Evolutionary conservation across 129 eudicot genomes (phyloP).

Genomic region (Cynara cardunculus): DNA sequence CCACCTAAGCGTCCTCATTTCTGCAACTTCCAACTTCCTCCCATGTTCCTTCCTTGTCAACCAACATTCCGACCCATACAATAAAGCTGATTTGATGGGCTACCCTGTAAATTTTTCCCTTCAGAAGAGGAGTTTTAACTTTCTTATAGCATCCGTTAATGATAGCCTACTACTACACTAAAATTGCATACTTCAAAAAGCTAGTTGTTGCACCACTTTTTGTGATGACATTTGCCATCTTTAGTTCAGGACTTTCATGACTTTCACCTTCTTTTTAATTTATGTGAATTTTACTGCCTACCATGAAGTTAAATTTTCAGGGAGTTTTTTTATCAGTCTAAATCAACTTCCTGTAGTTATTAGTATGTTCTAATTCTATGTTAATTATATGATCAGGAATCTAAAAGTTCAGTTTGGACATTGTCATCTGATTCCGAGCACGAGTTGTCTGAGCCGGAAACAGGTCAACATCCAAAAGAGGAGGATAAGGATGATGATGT

Average conservation of each 20-base stretch:
- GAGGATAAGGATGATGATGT: slow-evolving; percentile 32
- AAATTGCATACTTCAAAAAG: not conserved
- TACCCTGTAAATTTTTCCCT: too few species aligned
- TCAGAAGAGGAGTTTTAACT: too few species aligned
- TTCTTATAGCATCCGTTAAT: not conserved
- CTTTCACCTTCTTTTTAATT: not conserved
- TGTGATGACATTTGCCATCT: not conserved
- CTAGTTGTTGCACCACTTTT: not conserved
- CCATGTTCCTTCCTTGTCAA: too few species aligned
- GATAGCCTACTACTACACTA: not conserved
- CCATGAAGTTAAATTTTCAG: not conserved
- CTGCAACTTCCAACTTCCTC: not conserved
- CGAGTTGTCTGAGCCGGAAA: slow-evolving; percentile 20
- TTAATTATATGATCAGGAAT: slow-evolving; percentile 38
- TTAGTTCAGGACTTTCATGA: not conserved
- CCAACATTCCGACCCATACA: too few species aligned
- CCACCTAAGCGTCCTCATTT: not conserved
- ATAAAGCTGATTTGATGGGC: too few species aligned
- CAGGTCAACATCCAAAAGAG: slow-evolving; percentile 21
- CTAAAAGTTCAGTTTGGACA: slow-evolving; percentile 37
- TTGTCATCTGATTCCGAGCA: slow-evolving; percentile 69
- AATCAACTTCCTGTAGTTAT: not conserved
- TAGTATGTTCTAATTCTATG: not conserved
- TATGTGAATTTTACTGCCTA: not conserved
- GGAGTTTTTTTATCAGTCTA: not conserved